Evolutionary conservation across 495 filamentous ascomycete genomes (phyloP).

Genomic region (Daldinia childiae): DNA sequence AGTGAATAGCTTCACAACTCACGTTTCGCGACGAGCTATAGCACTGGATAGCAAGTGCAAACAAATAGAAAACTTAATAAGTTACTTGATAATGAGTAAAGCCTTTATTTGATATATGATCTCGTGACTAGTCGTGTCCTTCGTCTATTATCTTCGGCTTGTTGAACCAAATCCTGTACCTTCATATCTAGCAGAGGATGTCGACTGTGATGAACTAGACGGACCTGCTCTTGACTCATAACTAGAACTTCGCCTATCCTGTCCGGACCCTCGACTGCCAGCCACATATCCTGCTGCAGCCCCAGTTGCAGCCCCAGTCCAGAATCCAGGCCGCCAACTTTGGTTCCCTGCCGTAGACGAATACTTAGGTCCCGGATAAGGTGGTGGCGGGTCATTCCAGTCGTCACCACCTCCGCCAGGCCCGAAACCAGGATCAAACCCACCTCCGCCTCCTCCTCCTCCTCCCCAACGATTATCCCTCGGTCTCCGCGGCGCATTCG

Average conservation of each 20-base stretch:
- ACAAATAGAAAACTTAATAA: constrained; percentile 16
- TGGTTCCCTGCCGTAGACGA: constrained; percentile 48
- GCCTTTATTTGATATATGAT: background rate
- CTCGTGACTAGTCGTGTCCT: background rate
- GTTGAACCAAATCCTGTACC: constrained; percentile 94
- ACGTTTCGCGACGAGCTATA: constrained; percentile 6
- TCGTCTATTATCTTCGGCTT: constrained; percentile 66
- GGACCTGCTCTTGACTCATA: constrained; percentile 50
- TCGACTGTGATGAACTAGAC: constrained; percentile 53
- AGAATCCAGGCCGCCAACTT: constrained; percentile 87
- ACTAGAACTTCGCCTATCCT: constrained; percentile 46
- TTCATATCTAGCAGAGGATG: constrained; percentile 68
- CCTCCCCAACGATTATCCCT: constrained; percentile 37
- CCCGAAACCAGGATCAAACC: constrained; percentile 50
- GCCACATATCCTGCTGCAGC: constrained; percentile 75
- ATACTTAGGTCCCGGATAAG: constrained; percentile 59
- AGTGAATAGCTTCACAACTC: constrained; percentile 22
- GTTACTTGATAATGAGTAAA: background rate
- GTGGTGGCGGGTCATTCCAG: constrained; percentile 65
- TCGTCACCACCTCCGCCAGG: constrained; percentile 60
- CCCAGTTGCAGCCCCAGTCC: constrained; percentile 78
- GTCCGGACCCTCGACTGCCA: constrained; percentile 60
- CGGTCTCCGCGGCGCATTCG: constrained; percentile 8
- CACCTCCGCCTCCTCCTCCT: constrained; percentile 39
- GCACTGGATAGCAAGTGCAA: constrained; percentile 33